Conservation (phyloP, 1,139 yeast species). For the Sporopachydermia cereana region DNA sequence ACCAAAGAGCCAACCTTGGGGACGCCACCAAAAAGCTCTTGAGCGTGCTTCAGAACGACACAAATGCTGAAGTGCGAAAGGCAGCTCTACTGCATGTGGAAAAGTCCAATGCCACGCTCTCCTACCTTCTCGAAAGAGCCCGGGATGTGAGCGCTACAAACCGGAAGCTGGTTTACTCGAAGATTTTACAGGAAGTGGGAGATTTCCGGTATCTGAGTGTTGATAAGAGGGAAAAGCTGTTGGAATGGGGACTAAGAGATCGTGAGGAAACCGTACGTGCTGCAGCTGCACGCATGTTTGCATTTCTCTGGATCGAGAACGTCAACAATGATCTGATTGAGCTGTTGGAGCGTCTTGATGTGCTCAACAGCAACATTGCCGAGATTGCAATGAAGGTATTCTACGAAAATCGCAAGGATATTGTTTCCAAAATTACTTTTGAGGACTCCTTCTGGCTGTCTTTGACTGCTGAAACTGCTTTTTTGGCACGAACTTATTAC, state of each 20-base stretch:
- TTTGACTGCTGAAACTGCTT: slow-evolving; percentile 64
- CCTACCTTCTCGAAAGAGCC: slow-evolving; percentile 65
- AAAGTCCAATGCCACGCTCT: slow-evolving; percentile 41
- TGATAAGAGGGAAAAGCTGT: slow-evolving; percentile 50
- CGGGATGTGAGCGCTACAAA: slow-evolving; percentile 65
- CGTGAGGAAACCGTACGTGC: slow-evolving; percentile 62
- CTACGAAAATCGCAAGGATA: slow-evolving; percentile 51
- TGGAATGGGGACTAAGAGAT: slow-evolving; percentile 81
- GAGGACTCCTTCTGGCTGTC: slow-evolving; percentile 54
- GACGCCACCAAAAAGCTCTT: slow-evolving; percentile 44
- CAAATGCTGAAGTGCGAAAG: slow-evolving; percentile 81
- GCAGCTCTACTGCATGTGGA: slow-evolving; percentile 67
- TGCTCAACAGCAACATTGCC: slow-evolving; percentile 52
- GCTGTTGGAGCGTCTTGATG: slow-evolving; percentile 59
- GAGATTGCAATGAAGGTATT: slow-evolving; percentile 55
- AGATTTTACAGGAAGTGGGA: slow-evolving; percentile 57
- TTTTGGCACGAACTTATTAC: slow-evolving; percentile 57
- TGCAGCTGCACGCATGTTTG: slow-evolving; percentile 65
- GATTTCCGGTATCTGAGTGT: slow-evolving; percentile 51
- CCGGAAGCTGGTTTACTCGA: slow-evolving; percentile 60
- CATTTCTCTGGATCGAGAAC: slow-evolving; percentile 58
- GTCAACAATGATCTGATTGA: slow-evolving; percentile 63
- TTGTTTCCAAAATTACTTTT: slow-evolving; percentile 44
- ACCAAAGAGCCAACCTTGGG: slow-evolving; percentile 24
- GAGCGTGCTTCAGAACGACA: slow-evolving; percentile 57